Evolutionary conservation across 2,329 filamentous ascomycete species (phyloP), one percentile per base, ranked within the genome.

Genomic region (Fusarium sublunatum): DNA sequence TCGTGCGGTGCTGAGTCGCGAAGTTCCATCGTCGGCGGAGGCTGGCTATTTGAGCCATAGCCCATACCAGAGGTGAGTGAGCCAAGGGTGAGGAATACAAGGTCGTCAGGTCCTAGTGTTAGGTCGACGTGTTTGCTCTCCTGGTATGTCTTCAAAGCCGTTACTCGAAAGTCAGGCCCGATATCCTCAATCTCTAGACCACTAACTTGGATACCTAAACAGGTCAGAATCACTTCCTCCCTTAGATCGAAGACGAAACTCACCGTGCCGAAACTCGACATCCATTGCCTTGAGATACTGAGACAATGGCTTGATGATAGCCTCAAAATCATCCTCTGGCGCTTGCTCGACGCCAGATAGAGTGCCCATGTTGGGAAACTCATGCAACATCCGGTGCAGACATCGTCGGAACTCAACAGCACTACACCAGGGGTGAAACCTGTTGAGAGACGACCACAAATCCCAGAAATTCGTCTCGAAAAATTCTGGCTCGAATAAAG

Each of bases 401-500:
- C 69, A 71, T n/a, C 69, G 57, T 8, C 69, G 48, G 10, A 71
- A 71, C 63, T 71, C 69, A 15, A 71, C 67, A 32, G 69, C 69
- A 29, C 69, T 71, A 36, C 69, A 71, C 69, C 69, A 71, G n/a
- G 69, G 69, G 7, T 71, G 69, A 6, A 71, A 71, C 1, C 69
- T 56, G 28, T 71, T 71, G 10, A 71, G 69, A 2, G 69, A 71
- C 3, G 69, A 70, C 69, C 69, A 71, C 2, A 71, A 22, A 13
- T 71, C 69, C 69, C 69, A 71, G 11, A 71, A 71, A 8, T 71
- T 71, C 2, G 69, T 71, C 46, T 71, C 69, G 15, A 71, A 71
- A 11, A 71, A 71, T 38, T 71, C 65, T 0, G 69, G 69, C 7
- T 57, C 69, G 5, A 71, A 71, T 2, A 71, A n/a, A 1, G 67